phyloP scores from a whole-genome alignment of 352 stramenopile species.

The Globisporangium cederbergense region DNA sequence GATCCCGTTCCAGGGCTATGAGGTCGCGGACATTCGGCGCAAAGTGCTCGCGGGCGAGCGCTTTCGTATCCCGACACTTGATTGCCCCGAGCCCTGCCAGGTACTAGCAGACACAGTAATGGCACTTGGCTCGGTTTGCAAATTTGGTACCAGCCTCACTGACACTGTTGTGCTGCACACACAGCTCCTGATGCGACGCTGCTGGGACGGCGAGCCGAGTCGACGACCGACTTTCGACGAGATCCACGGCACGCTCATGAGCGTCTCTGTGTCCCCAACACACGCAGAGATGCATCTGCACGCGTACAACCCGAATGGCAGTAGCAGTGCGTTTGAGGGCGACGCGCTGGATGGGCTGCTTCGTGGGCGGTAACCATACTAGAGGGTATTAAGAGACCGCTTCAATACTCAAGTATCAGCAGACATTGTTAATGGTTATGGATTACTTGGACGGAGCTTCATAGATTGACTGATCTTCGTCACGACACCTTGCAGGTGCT shows the following conservation, averaged over 20 bases:
- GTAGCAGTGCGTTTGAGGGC: constrained; percentile 28
- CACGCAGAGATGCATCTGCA: constrained; percentile 25
- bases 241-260: constrained; percentile 41
- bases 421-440: background rate
- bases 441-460: background rate
- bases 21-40: constrained; percentile 64
- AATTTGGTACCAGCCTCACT: background rate
- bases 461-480: background rate
- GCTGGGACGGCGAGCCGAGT: constrained; percentile 58
- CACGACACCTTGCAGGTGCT: background rate
- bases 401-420: background rate
- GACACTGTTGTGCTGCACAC: constrained; percentile 14
- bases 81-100: constrained; percentile 59
- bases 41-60: constrained; percentile 71
- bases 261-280: constrained; percentile 27
- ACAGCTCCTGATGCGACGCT: constrained; percentile 54
- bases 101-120: constrained; percentile 12
- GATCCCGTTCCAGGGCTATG: constrained; percentile 72
- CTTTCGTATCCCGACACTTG: constrained; percentile 69
- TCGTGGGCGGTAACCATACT: constrained; percentile 25
- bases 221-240: constrained; percentile 56
- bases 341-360: constrained; percentile 61
- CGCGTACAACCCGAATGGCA: constrained; percentile 18
- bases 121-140: background rate
- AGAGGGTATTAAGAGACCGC: background rate